These are phyloP conservation scores for Cryptosporidium felis DNA, from an alignment of 169 alveolate species.

Conservation along the genomic window DNA sequence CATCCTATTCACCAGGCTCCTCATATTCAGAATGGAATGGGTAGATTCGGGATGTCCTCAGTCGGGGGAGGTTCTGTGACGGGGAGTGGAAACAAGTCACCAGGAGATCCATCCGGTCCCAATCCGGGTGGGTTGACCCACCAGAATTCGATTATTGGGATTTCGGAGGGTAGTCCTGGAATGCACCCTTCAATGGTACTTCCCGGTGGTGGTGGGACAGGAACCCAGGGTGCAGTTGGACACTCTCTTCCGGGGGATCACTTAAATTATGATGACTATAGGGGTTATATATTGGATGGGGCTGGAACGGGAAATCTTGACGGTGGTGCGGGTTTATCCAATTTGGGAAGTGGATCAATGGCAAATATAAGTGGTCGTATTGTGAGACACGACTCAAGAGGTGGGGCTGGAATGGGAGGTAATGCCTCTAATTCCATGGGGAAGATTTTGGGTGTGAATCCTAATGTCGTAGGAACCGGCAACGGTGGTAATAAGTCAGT, in stretches of 20 bases:
- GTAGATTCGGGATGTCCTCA: slow-evolving; percentile 28
- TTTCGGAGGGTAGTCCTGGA: slow-evolving; percentile 1
- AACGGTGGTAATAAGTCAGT: neutral
- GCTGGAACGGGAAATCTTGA: neutral
- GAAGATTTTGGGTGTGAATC: slow-evolving; percentile 17
- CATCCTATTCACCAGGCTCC: slow-evolving; percentile 41
- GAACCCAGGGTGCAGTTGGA: neutral
- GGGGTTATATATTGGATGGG: slow-evolving; percentile 57
- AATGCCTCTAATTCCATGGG: slow-evolving; percentile 2
- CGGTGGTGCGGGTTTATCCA: neutral
- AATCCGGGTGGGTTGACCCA: neutral
- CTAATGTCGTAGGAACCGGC: neutral
- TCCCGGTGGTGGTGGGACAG: neutral
- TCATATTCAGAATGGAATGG: neutral
- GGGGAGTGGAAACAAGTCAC: neutral
- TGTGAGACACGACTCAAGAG: slow-evolving; percentile 10
- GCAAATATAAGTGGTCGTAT: neutral
- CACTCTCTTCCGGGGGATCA: slow-evolving; percentile 38
- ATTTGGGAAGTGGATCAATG: neutral
- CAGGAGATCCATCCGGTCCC: neutral
- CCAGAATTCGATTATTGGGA: neutral
- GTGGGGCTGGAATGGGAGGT: neutral
- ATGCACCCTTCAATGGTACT: slow-evolving; percentile 33
- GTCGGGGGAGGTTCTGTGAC: slow-evolving; percentile 7
- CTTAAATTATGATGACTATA: slow-evolving; percentile 59